phyloP scores from a whole-genome alignment of 345 rosid genomes.

The Euphorbia peplus region DNA sequence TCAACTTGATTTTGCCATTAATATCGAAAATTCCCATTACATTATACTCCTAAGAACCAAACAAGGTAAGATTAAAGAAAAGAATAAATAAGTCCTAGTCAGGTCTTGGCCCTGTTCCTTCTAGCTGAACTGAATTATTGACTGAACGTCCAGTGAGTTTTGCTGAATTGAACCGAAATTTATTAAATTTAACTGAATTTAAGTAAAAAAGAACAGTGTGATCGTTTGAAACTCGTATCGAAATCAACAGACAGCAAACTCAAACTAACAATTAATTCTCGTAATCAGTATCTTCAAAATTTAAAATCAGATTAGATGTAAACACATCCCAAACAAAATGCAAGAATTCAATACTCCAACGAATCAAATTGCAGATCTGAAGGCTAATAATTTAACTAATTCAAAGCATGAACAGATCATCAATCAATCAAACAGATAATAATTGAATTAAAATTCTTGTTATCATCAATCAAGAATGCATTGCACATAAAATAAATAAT shows the following conservation, averaged over 20 bases:
- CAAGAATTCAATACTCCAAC: neutral
- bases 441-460: too few species aligned
- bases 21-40: neutral
- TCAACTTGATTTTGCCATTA: neutral
- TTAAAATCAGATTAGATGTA: neutral
- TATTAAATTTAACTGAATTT: too few species aligned
- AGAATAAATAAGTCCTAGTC: neutral
- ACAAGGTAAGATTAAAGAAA: neutral
- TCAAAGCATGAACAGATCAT: neutral
- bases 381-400: neutral
- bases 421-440: neutral
- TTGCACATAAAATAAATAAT: neutral
- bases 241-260: neutral
- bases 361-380: conserved; percentile 1
- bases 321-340: neutral
- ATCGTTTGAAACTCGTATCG: too few species aligned
- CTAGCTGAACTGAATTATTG: too few species aligned
- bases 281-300: too few species aligned
- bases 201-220: too few species aligned
- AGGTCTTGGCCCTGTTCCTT: neutral
- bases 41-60: neutral
- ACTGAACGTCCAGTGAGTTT: too few species aligned
- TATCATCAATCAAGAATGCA: neutral
- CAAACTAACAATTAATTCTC: neutral
- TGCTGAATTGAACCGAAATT: too few species aligned